Evolutionary conservation across 768 basidiomycete species (phyloP), one percentile per base, ranked within the genome.

Genomic region (Stropharia rugosoannulata): DNA sequence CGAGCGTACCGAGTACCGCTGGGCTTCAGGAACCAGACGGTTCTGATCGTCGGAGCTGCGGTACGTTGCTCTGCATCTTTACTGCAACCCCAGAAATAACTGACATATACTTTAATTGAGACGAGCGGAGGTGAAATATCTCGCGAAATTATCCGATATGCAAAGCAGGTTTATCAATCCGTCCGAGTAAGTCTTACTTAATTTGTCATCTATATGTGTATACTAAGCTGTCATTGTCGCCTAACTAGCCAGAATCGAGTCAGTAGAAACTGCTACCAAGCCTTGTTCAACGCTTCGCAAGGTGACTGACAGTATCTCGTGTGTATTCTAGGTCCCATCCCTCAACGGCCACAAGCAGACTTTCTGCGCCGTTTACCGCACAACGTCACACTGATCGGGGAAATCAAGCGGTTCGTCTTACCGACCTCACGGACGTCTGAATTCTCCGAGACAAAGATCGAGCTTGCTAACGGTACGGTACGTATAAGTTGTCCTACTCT

Each of bases 391-490:
- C 52, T 74, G 7, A 61, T 78, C n/a, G 66, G 68, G 0, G 76
- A 77, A 53, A 77, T 80, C 62, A 69, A 68, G 29, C 58, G 61
- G 7, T 78, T 78, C 63, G 60, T 66, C 16, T 60, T 70, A 6
- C 59, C 70, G 2, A 48, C 47, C 1, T n/a, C n/a, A n/a, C n/a
- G n/a, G n/a, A n/a, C n/a, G n/a, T 56, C 60, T 0, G 36, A 37
- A 1, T 66, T 72, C 36, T 54, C 58, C 9, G 57, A 69, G 19
- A 69, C 70, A 0, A 53, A 56, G 18, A 60, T 79, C 44, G 70
- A 73, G 50, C 63, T 79, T 7, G 59, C 63, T 3, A 74, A 80
- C 54, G 75, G 77, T 9, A 73, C 70, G 0, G 69, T 75, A 42
- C 5, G 71, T 64, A 8, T 29, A 29, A 1, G 18, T 15, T 27